Evolutionary conservation across 768 basidiomycete species (phyloP).

Genomic region (Strobilomyces confusus): DNA sequence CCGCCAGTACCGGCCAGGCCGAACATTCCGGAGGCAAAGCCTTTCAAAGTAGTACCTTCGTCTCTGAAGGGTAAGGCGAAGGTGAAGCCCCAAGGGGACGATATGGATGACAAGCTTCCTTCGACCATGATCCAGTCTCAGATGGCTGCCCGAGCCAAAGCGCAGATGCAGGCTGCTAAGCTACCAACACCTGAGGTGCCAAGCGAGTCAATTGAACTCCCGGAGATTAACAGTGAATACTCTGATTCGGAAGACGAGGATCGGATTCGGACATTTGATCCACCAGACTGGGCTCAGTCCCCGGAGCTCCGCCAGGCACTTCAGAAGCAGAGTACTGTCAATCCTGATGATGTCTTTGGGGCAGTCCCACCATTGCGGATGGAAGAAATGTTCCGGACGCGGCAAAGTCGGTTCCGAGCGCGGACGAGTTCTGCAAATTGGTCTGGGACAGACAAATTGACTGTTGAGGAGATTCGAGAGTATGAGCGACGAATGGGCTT

Average conservation of each 20-base stretch:
- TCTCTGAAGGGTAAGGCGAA: conserved; percentile 49
- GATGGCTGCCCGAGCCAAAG: conserved; percentile 69
- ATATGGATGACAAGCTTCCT: conserved; percentile 47
- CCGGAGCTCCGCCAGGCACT: conserved; percentile 80
- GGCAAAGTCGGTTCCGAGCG: conserved; percentile 79
- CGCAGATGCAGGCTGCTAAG: conserved; percentile 58
- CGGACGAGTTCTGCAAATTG: conserved; percentile 95
- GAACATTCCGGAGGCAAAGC: conserved; percentile 30
- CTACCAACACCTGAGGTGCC: conserved; percentile 47
- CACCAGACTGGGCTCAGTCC: conserved; percentile 89
- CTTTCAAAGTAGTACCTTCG: conserved; percentile 35
- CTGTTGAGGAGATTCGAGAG: conserved; percentile 76
- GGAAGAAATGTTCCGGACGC: conserved; percentile 87
- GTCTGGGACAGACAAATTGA: conserved; percentile 88
- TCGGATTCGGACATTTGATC: conserved; percentile 64
- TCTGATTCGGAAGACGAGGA: conserved; percentile 94
- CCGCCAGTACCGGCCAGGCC: conserved; percentile 27
- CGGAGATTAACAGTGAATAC: conserved; percentile 95
- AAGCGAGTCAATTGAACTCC: conserved; percentile 85
- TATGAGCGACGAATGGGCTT: conserved; percentile 93
- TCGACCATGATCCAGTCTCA: conserved; percentile 60
- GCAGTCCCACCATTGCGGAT: conserved; percentile 80
- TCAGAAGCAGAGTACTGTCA: conserved; percentile 77
- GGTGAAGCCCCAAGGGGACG: conserved; percentile 44
- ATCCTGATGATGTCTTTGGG: conserved; percentile 91